Base-by-base conservation (phyloP, 805 yeast species). In the Candida dajiaensis region DNA sequence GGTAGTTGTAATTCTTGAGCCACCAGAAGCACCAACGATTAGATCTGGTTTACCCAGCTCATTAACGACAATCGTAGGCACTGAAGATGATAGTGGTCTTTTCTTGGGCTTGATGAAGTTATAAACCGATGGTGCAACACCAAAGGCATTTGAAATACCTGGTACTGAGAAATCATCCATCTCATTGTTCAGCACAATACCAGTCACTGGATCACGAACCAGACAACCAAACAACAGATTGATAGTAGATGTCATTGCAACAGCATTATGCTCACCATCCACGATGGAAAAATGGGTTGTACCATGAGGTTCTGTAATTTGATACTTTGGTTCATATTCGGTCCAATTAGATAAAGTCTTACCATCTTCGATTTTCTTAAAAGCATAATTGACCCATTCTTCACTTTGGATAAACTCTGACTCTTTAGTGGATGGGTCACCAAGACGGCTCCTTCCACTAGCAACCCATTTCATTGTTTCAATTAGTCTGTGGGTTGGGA, bases 391-490 rank as follows among this genome's bases (percentile, higher is more conserved):
- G 7, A 82, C 75, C 92, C 95, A 92, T 18, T 52, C 50, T 26
- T 76, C 71, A 1, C 62, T 54, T 7, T 74, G 64, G 13, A 78
- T 58, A 39, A 48, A 45, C 28, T 52, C 55, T 13, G 54, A 48
- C 45, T 81, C 76, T 3, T 60, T 50, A 4, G 66, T 64, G 31
- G 67, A 57, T 1, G 61, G 81, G 57, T 89, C 97, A 0, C 98
- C 98, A 22, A 92, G 72, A 54, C 88, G 77, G n/a, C 90, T 80
- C 51, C 97, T 73, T 0, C 84, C 92, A 12, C 92, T 76, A 0
- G 90, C 87, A 77, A 89, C 76, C 96, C 97, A 92, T 65, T 92
- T 92, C 95, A 92, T 88, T 3, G 85, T 69, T 65, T 92, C 99
- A 11, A 89, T 69, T 8, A 89, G 60, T 46, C 86, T 72, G 57